Conservation (phyloP, 352 stramenopile genomes). For the Pythium rishiriense region DNA sequence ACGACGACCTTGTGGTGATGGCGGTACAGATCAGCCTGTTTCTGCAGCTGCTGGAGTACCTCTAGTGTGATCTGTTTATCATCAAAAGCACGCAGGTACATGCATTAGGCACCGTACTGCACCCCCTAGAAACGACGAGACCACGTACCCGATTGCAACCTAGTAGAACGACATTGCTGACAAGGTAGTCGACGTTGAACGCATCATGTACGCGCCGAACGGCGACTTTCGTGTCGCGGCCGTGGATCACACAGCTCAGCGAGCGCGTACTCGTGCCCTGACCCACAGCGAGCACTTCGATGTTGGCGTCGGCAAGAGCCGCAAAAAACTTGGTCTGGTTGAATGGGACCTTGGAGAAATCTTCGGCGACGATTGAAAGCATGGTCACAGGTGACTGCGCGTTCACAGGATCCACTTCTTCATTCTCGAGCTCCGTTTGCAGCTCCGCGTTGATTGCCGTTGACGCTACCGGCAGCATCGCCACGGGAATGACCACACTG, state of each 20-base stretch:
- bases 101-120: too few species aligned
- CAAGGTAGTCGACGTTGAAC: slow-evolving; percentile 77
- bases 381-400: slow-evolving; percentile 75
- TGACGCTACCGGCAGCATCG: slow-evolving; percentile 35
- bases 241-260: slow-evolving; percentile 73
- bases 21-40: slow-evolving; percentile 60
- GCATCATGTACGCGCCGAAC: slow-evolving; percentile 78
- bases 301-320: slow-evolving; percentile 63
- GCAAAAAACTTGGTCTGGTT: slow-evolving; percentile 80
- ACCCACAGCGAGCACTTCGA: slow-evolving; percentile 72
- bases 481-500: slow-evolving; percentile 65
- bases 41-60: slow-evolving; percentile 61
- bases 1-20: slow-evolving; percentile 70
- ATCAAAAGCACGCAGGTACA: too few species aligned
- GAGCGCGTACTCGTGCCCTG: slow-evolving; percentile 81
- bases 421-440: slow-evolving; percentile 54
- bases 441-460: slow-evolving; percentile 58
- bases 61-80: slow-evolving; percentile 49
- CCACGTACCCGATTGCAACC: slow-evolving; percentile 59
- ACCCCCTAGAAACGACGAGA: neutral
- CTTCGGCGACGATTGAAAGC: slow-evolving; percentile 81
- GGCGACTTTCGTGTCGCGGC: slow-evolving; percentile 67
- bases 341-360: slow-evolving; percentile 69
- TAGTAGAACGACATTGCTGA: slow-evolving; percentile 70
- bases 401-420: slow-evolving; percentile 75